Evolutionary conservation across 108 stramenopile genomes (phyloP), one percentile per base, ranked within the genome.

Genomic region (Cyclotella distinguenda): DNA sequence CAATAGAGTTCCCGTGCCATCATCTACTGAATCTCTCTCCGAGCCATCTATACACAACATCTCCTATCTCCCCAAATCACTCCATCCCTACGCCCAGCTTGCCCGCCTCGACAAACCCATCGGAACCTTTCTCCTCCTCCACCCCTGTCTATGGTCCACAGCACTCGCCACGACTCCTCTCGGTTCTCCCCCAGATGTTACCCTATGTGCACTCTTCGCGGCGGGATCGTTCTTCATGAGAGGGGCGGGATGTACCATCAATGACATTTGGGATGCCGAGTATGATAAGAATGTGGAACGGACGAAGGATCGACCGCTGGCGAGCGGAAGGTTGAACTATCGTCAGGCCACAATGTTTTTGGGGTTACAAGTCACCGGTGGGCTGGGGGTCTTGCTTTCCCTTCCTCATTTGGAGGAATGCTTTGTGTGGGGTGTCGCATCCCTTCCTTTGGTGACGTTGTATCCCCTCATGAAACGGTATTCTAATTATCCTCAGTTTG

Each of bases 231-330:
- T 97, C 70, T 53, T 95, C 30, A 98, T 99, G 99, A 79, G 95
- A 12, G 87, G 93, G 16, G 94, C 95, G 19, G 96, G 99, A 10
- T 99, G 99, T 80, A 98, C 95, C 36, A 96, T 99, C 58, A 99
- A 99, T 68, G 99, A 99, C 72, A 84, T 99, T 73, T 98, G 96
- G 97, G 99, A 99, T 83, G 49, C 67, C 46, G 86, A 97, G 32
- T 69, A 96, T 54, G 99, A 99, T 67, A 62, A 54, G 11, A 35
- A 78, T n/a, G 99, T 99, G 12, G 66, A 65, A 22, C 82, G 99
- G 7, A 99, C 99, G 6, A 80, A 72, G 26, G 58, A 53, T 35
- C 83, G 99, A 15, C 99, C 99, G 0, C 71, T 99, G 58, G 97
- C 99, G 0, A 51, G 75, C 1, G 96, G 96, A 3, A 77, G 63